Evolutionary conservation across 1,284 basidiomycete genomes (phyloP).

Genomic region (Ceratorhiza oryzae-sativae): DNA sequence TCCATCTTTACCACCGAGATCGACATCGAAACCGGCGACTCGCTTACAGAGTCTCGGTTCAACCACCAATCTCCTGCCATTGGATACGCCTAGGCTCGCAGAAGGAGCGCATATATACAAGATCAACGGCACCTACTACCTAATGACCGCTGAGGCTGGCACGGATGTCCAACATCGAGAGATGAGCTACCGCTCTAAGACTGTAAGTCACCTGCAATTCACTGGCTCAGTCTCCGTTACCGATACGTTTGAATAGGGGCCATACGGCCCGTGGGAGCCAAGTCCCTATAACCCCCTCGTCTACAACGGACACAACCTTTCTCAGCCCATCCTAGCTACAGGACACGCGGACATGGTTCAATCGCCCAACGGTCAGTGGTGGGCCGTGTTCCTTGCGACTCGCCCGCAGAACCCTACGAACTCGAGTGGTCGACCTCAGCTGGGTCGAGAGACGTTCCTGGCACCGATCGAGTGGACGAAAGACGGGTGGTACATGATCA

Average conservation of each 20-base stretch:
- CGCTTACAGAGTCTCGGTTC: slow-evolving; percentile 38
- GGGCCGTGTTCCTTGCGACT: slow-evolving; percentile 42
- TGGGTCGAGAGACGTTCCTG: slow-evolving; percentile 42
- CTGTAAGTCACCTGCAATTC: background rate
- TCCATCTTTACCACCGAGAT: slow-evolving; percentile 43
- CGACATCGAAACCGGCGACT: slow-evolving; percentile 42
- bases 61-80: slow-evolving; percentile 26
- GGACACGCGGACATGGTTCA: slow-evolving; percentile 43
- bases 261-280: slow-evolving; percentile 41
- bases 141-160: slow-evolving; percentile 41
- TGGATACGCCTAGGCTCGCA: slow-evolving; percentile 36
- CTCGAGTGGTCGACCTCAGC: slow-evolving; percentile 34
- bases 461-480: slow-evolving; percentile 40
- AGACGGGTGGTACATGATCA: slow-evolving; percentile 42
- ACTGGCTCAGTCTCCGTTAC: background rate
- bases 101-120: slow-evolving; percentile 42
- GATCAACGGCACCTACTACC: slow-evolving; percentile 38
- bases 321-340: slow-evolving; percentile 40
- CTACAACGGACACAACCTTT: slow-evolving; percentile 41
- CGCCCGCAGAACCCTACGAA: slow-evolving; percentile 41
- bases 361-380: slow-evolving; percentile 42
- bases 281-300: slow-evolving; percentile 42
- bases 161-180: slow-evolving; percentile 39
- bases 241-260: background rate
- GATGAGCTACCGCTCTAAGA: slow-evolving; percentile 38